Evolutionary conservation across 2,329 filamentous ascomycete species (phyloP).

Genomic region (Cercospora citrullina): DNA sequence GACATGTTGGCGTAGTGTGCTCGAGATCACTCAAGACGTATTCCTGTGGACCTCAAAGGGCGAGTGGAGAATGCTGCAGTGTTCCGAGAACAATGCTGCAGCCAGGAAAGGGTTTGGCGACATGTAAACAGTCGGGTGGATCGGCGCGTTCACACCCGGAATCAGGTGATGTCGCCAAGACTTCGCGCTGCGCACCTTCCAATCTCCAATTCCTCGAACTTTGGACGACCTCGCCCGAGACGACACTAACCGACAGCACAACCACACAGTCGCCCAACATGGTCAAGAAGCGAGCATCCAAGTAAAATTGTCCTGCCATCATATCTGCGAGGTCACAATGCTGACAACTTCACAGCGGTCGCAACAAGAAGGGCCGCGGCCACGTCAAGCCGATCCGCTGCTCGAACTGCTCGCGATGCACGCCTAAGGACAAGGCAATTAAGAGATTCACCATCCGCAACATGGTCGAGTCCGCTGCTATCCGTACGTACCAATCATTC

Average conservation of each 20-base stretch:
- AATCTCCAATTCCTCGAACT: slow-evolving; percentile 5
- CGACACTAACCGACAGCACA: slow-evolving; percentile 23
- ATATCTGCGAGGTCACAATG: slow-evolving; percentile 12
- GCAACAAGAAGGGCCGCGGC: slow-evolving; percentile 99
- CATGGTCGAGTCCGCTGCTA: slow-evolving; percentile 99
- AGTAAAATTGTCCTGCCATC: slow-evolving; percentile 53
- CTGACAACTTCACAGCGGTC: slow-evolving; percentile 66
- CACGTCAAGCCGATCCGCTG: slow-evolving; percentile 97
- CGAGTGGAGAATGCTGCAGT: not conserved
- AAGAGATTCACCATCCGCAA: slow-evolving; percentile 99
- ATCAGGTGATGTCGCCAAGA: slow-evolving; percentile 2
- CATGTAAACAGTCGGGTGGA: not conserved
- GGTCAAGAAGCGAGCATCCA: slow-evolving; percentile 76
- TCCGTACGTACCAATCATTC: slow-evolving; percentile 70
- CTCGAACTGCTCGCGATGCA: slow-evolving; percentile 80
- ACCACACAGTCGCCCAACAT: slow-evolving; percentile 54
- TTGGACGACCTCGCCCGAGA: slow-evolving; percentile 5
- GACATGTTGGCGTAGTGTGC: slow-evolving; percentile 51
- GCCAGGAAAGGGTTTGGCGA: not conserved
- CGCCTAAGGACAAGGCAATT: slow-evolving; percentile 99
- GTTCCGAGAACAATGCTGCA: not conserved
- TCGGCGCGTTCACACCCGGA: not conserved
- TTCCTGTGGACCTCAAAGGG: not conserved
- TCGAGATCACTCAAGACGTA: not conserved
- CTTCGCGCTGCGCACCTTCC: not conserved